Evolutionary conservation across 306 rosid species (phyloP).

Genomic region (Quercus berberidifolia): DNA sequence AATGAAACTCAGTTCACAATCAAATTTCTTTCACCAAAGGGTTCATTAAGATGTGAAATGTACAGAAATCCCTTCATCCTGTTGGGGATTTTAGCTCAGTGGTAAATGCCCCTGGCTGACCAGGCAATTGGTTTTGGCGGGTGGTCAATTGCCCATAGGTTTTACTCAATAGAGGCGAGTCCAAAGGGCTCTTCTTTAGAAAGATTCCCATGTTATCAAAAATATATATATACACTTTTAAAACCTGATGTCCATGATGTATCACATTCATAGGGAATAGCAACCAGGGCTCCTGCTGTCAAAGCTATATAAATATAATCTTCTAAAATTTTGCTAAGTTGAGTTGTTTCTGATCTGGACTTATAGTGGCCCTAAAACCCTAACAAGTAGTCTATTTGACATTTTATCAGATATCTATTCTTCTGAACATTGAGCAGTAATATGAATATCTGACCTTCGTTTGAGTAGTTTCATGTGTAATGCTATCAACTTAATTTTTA

Average conservation of each 20-base stretch:
- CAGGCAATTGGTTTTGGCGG: too few species aligned
- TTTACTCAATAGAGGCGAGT: too few species aligned
- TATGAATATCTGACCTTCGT: conserved; percentile 1
- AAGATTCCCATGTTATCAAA: too few species aligned
- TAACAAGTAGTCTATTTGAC: background rate
- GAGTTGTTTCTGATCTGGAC: background rate
- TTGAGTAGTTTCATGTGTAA: conserved; percentile 7
- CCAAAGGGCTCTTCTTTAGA: too few species aligned
- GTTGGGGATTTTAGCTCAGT: background rate
- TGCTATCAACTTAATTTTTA: conserved; percentile 8
- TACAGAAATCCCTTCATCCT: background rate
- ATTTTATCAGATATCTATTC: background rate
- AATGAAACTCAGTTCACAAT: background rate
- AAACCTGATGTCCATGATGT: too few species aligned
- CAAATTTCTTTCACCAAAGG: background rate
- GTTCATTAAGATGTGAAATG: background rate
- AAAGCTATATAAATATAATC: background rate
- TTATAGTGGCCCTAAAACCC: background rate
- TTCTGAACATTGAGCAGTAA: background rate
- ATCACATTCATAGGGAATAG: too few species aligned
- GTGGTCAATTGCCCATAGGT: too few species aligned
- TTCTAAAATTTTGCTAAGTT: background rate
- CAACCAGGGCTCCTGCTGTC: too few species aligned
- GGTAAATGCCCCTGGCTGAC: too few species aligned
- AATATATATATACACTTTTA: too few species aligned